Conservation (phyloP, 2,329 filamentous ascomycete species). For the Colletotrichum zoysiae region DNA sequence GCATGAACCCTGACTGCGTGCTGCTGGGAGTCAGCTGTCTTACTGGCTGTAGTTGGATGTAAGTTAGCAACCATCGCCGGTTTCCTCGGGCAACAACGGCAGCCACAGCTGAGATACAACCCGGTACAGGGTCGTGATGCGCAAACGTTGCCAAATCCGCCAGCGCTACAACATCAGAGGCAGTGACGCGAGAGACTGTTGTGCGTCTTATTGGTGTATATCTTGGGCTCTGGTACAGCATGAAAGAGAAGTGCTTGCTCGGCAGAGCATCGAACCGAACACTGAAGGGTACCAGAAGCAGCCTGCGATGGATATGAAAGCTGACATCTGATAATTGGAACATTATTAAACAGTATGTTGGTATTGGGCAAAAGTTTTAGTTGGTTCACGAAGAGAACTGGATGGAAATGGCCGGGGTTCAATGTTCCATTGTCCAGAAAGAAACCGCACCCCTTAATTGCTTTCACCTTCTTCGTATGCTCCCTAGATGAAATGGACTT, state of each 20-base stretch:
- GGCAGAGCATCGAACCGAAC: neutral
- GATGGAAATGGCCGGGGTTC: too few relatives aligned
- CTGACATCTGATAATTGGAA: neutral
- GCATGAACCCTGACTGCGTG: too few relatives aligned
- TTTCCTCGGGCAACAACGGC: too few relatives aligned
- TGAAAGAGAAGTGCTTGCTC: slow-evolving; percentile 17
- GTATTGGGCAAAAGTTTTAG: too few relatives aligned
- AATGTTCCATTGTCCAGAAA: too few relatives aligned
- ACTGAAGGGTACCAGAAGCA: neutral
- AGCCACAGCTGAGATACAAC: neutral
- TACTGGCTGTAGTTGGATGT: slow-evolving; percentile 18
- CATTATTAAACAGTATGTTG: neutral
- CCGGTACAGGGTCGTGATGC: slow-evolving; percentile 10
- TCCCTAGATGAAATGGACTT: too few relatives aligned
- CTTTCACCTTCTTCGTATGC: too few relatives aligned
- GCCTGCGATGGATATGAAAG: neutral
- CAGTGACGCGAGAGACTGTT: slow-evolving; percentile 14
- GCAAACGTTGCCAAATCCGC: slow-evolving; percentile 15
- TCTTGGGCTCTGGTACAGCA: slow-evolving; percentile 13
- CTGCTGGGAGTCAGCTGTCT: neutral
- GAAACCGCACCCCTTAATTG: too few relatives aligned
- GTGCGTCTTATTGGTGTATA: slow-evolving; percentile 10
- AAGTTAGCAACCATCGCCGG: neutral
- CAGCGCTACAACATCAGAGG: slow-evolving; percentile 16
- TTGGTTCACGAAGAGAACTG: too few relatives aligned